Evolutionary conservation across 176 grass and related monocot genomes (phyloP), one percentile per base, ranked within the genome.

Genomic region (Saccharum spontaneum): DNA sequence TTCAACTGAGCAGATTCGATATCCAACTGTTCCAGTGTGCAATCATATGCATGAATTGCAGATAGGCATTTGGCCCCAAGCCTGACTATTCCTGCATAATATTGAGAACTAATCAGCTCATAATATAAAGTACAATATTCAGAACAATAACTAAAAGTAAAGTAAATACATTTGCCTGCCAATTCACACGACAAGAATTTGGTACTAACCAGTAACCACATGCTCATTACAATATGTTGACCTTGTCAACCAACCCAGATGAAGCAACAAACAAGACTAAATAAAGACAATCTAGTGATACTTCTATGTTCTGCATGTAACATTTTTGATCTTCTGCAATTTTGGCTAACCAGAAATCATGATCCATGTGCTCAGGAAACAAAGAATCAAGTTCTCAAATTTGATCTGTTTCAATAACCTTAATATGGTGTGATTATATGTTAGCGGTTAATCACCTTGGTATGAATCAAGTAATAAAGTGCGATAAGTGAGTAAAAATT

Each of bases 21-120:
- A 10, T 93, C 91, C 20, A 90, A 81, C 57, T 93, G 85, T 79
- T 98, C 90, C 55, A 98, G 62, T 80, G 92, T 89, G 66, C 80
- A 93, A 71, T 98, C 95, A 59, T 95, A 93, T 61, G 91, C 91
- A 91, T 90, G 85, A 64, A 98, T 88, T 49, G 95, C 92, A 66
- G 93, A 98, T 55, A 98, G 77, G 86, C 95, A 98, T 82, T 93
- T 98, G 66, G 90, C 92, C 70, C 91, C 93, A 82, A 98, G 89
- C 63, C 95, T 98, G 45, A 83, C 88, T 80, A 98, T 79, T 90
- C 81, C 95, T 98, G 78, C 80, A 73, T 55, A 85, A 91, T 67
- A 34, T 62, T 82, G 37, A 59, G 61, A 78, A 13, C 17, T 59
- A 24, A 86, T 79, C 36, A 90, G 78, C 33, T 5, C 3, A 55